These are phyloP conservation scores for Volvox reticuliferus DNA, from an alignment of 139 green algal species.

Conservation along the genomic window DNA sequence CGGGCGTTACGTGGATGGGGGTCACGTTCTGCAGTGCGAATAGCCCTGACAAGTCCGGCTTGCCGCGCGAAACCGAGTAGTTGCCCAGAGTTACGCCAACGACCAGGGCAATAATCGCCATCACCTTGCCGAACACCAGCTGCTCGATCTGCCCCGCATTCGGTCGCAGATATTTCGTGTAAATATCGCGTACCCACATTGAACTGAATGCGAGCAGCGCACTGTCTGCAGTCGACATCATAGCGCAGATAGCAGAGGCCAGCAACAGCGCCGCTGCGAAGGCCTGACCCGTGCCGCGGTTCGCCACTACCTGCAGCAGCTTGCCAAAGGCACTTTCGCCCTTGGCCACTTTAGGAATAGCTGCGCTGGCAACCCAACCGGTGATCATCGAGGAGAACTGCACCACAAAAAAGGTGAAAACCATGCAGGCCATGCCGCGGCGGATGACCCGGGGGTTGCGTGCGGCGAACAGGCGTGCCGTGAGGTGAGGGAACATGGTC, in stretches of 20 bases:
- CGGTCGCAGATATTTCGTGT: conserved; percentile 59
- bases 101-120: conserved; percentile 37
- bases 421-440: conserved; percentile 58
- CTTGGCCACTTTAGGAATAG: neutral
- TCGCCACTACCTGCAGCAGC: conserved; percentile 43
- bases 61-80: conserved; percentile 13
- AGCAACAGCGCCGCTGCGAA: conserved; percentile 60
- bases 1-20: conserved; percentile 64
- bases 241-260: conserved; percentile 61
- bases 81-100: conserved; percentile 50
- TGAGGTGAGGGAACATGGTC: conserved; percentile 69
- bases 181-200: conserved; percentile 64
- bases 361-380: conserved; percentile 24
- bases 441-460: conserved; percentile 40
- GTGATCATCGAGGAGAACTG: conserved; percentile 53
- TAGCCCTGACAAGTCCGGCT: conserved; percentile 49
- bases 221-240: conserved; percentile 68
- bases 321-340: conserved; percentile 33
- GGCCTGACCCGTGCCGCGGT: conserved; percentile 52
- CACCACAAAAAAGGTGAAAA: conserved; percentile 57
- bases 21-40: conserved; percentile 61
- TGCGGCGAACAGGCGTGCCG: conserved; percentile 55
- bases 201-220: conserved; percentile 60
- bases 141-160: conserved; percentile 33
- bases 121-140: conserved; percentile 56